phyloP scores from a whole-genome alignment of 2,329 filamentous ascomycete species.

The Penicillium glabrum region DNA sequence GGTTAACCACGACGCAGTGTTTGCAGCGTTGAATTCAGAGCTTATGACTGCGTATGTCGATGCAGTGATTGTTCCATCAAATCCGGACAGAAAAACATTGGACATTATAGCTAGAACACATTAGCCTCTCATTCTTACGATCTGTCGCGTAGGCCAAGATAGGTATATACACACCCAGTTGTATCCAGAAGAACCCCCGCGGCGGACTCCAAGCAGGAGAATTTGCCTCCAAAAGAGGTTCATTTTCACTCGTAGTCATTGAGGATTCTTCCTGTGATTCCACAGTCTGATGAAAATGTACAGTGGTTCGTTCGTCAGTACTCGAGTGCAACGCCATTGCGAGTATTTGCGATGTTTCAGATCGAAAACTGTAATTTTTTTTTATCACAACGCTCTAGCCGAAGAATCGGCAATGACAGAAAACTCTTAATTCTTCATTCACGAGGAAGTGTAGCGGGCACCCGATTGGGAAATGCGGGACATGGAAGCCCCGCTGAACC shows the following conservation, averaged over 20 bases:
- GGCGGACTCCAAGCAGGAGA: conserved; percentile 48
- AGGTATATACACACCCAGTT: conserved; percentile 45
- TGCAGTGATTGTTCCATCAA: conserved; percentile 47
- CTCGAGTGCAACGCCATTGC: background rate
- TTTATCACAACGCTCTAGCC: background rate
- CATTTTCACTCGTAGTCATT: conserved; percentile 20
- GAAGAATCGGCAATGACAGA: background rate
- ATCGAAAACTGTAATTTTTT: background rate
- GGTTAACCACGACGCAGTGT: conserved; percentile 51
- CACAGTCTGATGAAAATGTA: background rate
- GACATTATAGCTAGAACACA: conserved; percentile 55
- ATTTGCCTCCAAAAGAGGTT: conserved; percentile 23
- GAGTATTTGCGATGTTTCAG: background rate
- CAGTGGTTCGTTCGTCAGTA: background rate
- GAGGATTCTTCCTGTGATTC: conserved; percentile 1
- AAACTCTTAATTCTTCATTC: background rate
- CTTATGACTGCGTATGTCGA: conserved; percentile 48
- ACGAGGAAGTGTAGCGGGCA: conserved; percentile 10
- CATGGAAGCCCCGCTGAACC: conserved; percentile 1
- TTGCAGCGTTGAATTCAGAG: conserved; percentile 49
- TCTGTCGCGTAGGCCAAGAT: too few species aligned
- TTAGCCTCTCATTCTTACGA: background rate
- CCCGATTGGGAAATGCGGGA: conserved; percentile 18
- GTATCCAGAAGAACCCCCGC: conserved; percentile 57
- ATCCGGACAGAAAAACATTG: conserved; percentile 64